phyloP scores from a whole-genome alignment of 2,329 filamentous ascomycete species.

The Aureobasidium sp. region DNA sequence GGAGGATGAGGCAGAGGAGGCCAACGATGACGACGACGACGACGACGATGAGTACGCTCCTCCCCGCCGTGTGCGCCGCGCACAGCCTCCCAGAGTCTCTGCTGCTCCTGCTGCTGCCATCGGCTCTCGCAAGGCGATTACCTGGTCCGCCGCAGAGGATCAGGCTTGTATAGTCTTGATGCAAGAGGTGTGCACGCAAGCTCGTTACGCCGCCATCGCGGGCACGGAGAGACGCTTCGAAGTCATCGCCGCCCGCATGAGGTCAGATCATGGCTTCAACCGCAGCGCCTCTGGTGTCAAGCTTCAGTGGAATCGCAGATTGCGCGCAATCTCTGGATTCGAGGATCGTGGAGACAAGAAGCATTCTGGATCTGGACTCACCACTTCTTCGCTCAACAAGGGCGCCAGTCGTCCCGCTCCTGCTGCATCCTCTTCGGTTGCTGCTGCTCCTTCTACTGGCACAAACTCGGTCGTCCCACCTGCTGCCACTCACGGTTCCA shows the following conservation, averaged over 20 bases:
- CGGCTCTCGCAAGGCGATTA: not conserved
- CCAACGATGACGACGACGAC: slow-evolving; percentile 8
- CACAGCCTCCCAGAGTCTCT: not conserved
- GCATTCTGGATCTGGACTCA: not conserved
- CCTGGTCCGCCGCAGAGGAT: slow-evolving; percentile 15
- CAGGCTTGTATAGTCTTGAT: slow-evolving; percentile 12
- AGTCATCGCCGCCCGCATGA: slow-evolving; percentile 1
- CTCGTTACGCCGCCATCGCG: not conserved
- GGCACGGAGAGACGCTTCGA: slow-evolving; percentile 13
- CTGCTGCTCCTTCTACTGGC: not conserved
- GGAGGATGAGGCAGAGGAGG: not conserved
- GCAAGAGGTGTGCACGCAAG: not conserved
- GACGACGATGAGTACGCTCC: not conserved
- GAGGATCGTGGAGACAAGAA: slow-evolving; percentile 15
- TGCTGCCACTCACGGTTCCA: not conserved
- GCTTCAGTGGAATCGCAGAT: slow-evolving; percentile 18
- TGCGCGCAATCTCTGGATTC: slow-evolving; percentile 3
- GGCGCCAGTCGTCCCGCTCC: not conserved
- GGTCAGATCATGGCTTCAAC: not conserved
- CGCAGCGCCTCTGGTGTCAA: slow-evolving; percentile 15
- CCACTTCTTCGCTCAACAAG: slow-evolving; percentile 6
- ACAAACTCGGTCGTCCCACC: too few relatives aligned
- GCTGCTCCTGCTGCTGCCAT: not conserved
- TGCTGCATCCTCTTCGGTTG: not conserved
- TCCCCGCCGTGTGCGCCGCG: not conserved